phyloP scores from a whole-genome alignment of 495 filamentous ascomycete genomes.

The Aspergillus bridgeri region DNA sequence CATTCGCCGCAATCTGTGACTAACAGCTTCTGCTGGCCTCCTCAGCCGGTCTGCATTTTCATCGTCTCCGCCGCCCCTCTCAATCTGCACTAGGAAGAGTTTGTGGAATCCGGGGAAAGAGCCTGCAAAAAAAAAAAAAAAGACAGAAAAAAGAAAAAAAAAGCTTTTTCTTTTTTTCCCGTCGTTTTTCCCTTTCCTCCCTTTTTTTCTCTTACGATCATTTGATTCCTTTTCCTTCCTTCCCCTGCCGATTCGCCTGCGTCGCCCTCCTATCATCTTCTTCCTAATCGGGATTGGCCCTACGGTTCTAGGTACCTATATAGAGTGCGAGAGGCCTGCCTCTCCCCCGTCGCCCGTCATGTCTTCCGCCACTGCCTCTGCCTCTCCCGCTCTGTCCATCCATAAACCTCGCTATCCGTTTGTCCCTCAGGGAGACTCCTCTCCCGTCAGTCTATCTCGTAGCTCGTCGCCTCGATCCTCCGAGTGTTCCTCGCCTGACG shows the following conservation, averaged over 20 bases:
- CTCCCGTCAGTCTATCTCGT: slow-evolving; percentile 27
- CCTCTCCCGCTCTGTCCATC: slow-evolving; percentile 18
- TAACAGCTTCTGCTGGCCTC: slow-evolving; percentile 38
- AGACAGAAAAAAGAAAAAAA: slow-evolving; percentile 19
- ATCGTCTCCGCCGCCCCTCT: slow-evolving; percentile 27
- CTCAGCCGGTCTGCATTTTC: slow-evolving; percentile 14
- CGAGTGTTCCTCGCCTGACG: slow-evolving; percentile 36
- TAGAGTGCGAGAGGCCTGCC: slow-evolving; percentile 20
- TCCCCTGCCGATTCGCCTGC: neutral
- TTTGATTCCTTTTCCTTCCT: slow-evolving; percentile 1
- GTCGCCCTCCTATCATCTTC: neutral
- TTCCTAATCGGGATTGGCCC: slow-evolving; percentile 17
- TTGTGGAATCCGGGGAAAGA: slow-evolving; percentile 40
- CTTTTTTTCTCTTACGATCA: slow-evolving; percentile 7
- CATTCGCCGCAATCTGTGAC: slow-evolving; percentile 40
- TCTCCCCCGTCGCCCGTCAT: slow-evolving; percentile 27
- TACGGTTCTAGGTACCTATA: slow-evolving; percentile 27
- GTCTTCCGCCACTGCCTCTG: slow-evolving; percentile 29
- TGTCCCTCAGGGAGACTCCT: slow-evolving; percentile 23
- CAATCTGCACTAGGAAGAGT: slow-evolving; percentile 15
- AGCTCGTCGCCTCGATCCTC: slow-evolving; percentile 35
- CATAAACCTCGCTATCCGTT: slow-evolving; percentile 27
- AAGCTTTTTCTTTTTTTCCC: slow-evolving; percentile 22
- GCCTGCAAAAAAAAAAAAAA: neutral
- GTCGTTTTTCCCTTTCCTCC: slow-evolving; percentile 18